These are phyloP conservation scores for Teratosphaeria gauchensis DNA, from an alignment of 2,329 filamentous ascomycete species.

Conservation along the genomic window DNA sequence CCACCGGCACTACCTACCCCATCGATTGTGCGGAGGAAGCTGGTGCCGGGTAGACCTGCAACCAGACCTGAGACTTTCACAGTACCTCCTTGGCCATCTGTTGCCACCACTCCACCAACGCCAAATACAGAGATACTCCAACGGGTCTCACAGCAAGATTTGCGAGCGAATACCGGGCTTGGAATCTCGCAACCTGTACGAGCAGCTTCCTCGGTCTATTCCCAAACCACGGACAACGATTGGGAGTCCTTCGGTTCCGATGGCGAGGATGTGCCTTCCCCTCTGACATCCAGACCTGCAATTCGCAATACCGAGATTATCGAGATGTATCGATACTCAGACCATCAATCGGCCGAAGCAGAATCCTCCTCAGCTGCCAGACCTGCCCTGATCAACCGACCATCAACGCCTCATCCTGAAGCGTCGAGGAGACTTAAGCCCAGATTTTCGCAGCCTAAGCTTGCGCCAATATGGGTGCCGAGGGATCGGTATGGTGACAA, in stretches of 20 bases:
- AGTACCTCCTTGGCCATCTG: not conserved
- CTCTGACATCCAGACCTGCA: not conserved
- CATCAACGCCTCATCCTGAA: not conserved
- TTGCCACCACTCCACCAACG: not conserved
- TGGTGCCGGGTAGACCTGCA: not conserved
- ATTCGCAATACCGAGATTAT: constrained; percentile 2
- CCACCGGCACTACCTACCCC: not conserved
- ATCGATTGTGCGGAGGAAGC: not conserved
- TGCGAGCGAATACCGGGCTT: not conserved
- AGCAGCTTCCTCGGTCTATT: not conserved
- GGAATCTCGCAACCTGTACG: not conserved
- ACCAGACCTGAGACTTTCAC: not conserved
- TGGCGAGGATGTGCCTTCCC: not conserved
- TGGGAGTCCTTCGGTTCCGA: not conserved
- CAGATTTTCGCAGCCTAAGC: not conserved
- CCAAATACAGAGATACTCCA: not conserved
- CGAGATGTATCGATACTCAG: constrained; percentile 4
- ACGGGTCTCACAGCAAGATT: not conserved
- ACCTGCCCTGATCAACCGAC: not conserved
- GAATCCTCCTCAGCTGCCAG: not conserved
- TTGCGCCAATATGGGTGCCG: constrained; percentile 3
- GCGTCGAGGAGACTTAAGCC: not conserved
- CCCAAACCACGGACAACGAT: not conserved
- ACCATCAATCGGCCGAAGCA: not conserved
- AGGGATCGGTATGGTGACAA: not conserved